These are phyloP conservation scores for Wickerhamiella azymoides DNA, from an alignment of 805 yeast genomes.

Conservation along the genomic window DNA sequence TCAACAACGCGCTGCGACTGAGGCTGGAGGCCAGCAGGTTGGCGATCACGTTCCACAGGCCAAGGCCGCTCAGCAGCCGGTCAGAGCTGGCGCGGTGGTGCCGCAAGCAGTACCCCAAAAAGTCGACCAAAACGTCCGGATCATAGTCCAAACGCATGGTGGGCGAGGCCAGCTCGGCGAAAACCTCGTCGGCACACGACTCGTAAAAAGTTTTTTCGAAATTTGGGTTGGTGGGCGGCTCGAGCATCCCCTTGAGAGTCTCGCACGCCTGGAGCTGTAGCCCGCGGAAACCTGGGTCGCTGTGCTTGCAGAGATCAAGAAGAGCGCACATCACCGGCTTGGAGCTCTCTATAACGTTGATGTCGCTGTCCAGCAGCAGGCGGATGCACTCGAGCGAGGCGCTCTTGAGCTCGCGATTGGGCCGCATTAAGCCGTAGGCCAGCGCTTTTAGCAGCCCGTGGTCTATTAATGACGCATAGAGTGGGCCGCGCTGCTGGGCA, in stretches of 20 bases:
- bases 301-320: slow-evolving; percentile 46
- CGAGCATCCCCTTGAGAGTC: slow-evolving; percentile 61
- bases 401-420: slow-evolving; percentile 37
- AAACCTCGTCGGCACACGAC: slow-evolving; percentile 45
- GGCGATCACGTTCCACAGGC: slow-evolving; percentile 43
- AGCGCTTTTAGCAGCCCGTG: slow-evolving; percentile 60
- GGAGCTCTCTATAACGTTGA: slow-evolving; percentile 34
- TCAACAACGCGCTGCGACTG: slow-evolving; percentile 42
- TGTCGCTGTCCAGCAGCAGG: slow-evolving; percentile 73
- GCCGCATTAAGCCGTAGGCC: slow-evolving; percentile 52
- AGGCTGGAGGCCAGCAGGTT: slow-evolving; percentile 30
- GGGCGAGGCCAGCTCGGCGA: slow-evolving; percentile 33
- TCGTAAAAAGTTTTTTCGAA: slow-evolving; percentile 38
- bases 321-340: slow-evolving; percentile 28
- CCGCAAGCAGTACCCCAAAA: slow-evolving; percentile 50
- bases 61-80: slow-evolving; percentile 47
- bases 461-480: slow-evolving; percentile 49
- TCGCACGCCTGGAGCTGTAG: slow-evolving; percentile 72
- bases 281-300: slow-evolving; percentile 37
- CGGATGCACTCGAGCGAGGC: slow-evolving; percentile 71
- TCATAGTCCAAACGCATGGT: slow-evolving; percentile 3
- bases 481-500: slow-evolving; percentile 46
- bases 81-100: slow-evolving; percentile 51
- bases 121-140: slow-evolving; percentile 48
- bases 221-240: slow-evolving; percentile 29